These are phyloP conservation scores for Oldenlandia corymbosa DNA, from an alignment of 257 asterid species.

Conservation along the genomic window DNA sequence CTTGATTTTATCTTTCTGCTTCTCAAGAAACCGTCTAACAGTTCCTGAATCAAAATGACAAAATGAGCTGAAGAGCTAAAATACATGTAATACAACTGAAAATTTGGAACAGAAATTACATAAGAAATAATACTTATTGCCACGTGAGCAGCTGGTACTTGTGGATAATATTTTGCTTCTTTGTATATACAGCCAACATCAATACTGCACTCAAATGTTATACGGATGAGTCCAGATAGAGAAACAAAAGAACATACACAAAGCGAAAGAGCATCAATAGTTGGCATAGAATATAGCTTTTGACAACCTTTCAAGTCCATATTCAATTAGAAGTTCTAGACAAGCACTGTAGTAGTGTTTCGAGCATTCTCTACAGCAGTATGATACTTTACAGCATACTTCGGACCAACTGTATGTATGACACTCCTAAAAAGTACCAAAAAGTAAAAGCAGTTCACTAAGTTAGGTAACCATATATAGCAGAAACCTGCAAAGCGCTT, in stretches of 20 bases:
- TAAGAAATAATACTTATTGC: conserved; percentile 74
- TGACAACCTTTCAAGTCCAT: conserved; percentile 64
- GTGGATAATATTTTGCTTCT: conserved; percentile 88
- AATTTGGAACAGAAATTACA: too few relatives aligned
- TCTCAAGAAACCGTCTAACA: conserved; percentile 88
- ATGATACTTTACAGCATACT: conserved; percentile 93
- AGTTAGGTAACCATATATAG: background rate
- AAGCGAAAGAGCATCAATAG: conserved; percentile 17
- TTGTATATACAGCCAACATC: conserved; percentile 95
- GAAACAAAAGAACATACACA: conserved; percentile 7
- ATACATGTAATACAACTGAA: too few relatives aligned
- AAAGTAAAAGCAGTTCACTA: background rate
- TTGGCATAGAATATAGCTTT: conserved; percentile 11
- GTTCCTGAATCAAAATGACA: conserved; percentile 54
- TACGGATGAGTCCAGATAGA: conserved; percentile 7
- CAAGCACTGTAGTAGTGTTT: conserved; percentile 84
- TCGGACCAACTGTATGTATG: conserved; percentile 97
- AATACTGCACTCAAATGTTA: conserved; percentile 58
- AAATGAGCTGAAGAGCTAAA: conserved; percentile 11
- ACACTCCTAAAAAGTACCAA: conserved; percentile 68
- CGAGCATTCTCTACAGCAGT: conserved; percentile 97
- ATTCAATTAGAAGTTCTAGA: conserved; percentile 40
- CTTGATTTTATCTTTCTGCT: conserved; percentile 71
- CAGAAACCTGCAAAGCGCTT: too few relatives aligned
- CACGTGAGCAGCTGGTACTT: conserved; percentile 99